phyloP scores from a whole-genome alignment of 2,329 filamentous ascomycete genomes.

The Cytospora schulzeri region DNA sequence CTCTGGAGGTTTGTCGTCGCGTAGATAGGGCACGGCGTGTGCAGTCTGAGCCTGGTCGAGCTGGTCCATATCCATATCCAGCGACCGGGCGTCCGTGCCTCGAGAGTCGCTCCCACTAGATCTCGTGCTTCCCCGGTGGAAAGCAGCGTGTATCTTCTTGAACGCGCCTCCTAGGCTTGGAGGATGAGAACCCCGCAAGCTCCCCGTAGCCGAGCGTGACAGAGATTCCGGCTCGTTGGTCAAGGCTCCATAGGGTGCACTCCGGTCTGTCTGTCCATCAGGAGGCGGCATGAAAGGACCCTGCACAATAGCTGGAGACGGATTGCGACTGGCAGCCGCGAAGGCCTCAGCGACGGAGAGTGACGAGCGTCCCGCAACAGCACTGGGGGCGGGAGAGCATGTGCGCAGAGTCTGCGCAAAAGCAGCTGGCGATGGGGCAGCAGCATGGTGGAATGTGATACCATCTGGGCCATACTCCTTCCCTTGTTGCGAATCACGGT shows the following conservation, averaged over 20 bases:
- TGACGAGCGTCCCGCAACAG: not conserved
- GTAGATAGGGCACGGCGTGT: conserved; percentile 25
- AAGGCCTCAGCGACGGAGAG: conserved; percentile 17
- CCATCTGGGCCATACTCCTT: conserved; percentile 27
- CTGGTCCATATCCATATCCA: conserved; percentile 23
- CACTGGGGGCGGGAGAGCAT: conserved; percentile 26
- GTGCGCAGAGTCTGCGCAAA: conserved; percentile 20
- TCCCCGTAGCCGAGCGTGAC: conserved; percentile 22
- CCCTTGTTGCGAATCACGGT: conserved; percentile 25
- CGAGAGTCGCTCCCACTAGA: conserved; percentile 26
- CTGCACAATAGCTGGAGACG: conserved; percentile 23
- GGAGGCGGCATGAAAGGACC: conserved; percentile 25
- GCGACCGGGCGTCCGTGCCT: conserved; percentile 13
- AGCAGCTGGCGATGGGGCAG: conserved; percentile 19
- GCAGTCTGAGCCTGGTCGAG: conserved; percentile 24
- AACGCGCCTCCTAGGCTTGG: conserved; percentile 19
- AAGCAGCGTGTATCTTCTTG: conserved; percentile 24
- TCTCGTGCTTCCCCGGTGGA: conserved; percentile 29
- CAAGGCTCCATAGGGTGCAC: conserved; percentile 16
- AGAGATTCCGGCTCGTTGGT: conserved; percentile 24
- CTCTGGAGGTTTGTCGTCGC: conserved; percentile 27
- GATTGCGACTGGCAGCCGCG: conserved; percentile 20
- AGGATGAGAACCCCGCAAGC: conserved; percentile 16
- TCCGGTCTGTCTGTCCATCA: conserved; percentile 14
- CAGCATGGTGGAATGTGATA: conserved; percentile 27